A percentile compares a stretch with the other conserved stretches of the same genome.
Evolutionary conservation across 148 eudicot genomes (phyloP).

Genomic region (Rheum nobile): DNA sequence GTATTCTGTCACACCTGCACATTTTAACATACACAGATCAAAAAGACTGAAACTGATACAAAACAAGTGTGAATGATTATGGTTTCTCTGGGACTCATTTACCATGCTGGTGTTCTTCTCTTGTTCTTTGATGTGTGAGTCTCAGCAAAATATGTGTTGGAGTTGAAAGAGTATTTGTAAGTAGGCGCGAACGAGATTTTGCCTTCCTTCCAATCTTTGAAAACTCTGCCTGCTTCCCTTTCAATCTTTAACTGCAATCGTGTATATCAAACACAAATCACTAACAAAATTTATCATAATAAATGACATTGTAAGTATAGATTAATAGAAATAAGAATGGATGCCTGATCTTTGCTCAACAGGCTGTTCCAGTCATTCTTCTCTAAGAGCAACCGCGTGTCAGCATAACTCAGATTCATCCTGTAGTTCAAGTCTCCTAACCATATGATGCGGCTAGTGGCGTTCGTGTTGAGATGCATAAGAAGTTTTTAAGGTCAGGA

Average conservation of each 20-base stretch:
- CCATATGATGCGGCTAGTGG: constrained; percentile 57
- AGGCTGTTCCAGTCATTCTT: constrained; percentile 64
- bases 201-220: constrained; percentile 73
- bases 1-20: constrained; percentile 67
- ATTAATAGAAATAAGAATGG: not conserved
- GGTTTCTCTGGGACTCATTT: not conserved
- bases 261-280: not conserved
- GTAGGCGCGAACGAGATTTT: constrained; percentile 60
- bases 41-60: not conserved
- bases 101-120: constrained; percentile 80
- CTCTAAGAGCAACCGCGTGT: constrained; percentile 44
- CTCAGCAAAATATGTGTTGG: constrained; percentile 51
- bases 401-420: constrained; percentile 49
- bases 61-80: not conserved
- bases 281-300: not conserved
- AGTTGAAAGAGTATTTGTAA: constrained; percentile 52
- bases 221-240: constrained; percentile 53
- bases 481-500: not conserved
- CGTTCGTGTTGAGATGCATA: not conserved
- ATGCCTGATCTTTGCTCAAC: constrained; percentile 84
- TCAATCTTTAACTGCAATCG: constrained; percentile 45
- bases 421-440: constrained; percentile 90
- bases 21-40: not conserved
- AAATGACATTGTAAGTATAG: no score
- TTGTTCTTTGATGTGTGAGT: constrained; percentile 41